Conservation (phyloP, 2,329 filamentous ascomycete genomes). For the Nemania sp. region DNA sequence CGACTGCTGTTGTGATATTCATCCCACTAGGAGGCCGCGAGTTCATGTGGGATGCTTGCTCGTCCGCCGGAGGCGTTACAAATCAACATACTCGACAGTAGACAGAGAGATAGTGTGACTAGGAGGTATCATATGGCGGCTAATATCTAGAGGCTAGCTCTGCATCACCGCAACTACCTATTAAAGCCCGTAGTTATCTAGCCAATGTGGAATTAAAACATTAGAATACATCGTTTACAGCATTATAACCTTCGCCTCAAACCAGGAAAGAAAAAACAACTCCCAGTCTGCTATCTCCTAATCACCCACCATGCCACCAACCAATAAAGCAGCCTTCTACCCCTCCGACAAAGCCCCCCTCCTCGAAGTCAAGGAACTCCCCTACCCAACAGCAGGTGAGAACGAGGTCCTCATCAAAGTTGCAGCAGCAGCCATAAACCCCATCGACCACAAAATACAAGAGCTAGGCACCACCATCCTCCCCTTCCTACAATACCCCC, state of each 20-base stretch:
- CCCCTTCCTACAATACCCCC: slow-evolving; percentile 47
- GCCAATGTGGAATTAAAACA: neutral
- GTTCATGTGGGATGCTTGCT: slow-evolving; percentile 18
- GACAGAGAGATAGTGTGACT: neutral
- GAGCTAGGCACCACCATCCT: slow-evolving; percentile 39
- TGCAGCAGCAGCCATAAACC: slow-evolving; percentile 50
- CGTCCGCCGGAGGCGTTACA: slow-evolving; percentile 22
- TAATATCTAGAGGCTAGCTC: neutral
- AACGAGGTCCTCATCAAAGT: slow-evolving; percentile 50
- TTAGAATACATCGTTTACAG: neutral
- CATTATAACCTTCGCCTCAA: neutral
- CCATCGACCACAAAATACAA: slow-evolving; percentile 50
- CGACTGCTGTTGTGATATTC: neutral
- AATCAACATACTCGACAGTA: slow-evolving; percentile 12
- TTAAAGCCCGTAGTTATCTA: neutral
- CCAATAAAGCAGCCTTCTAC: slow-evolving; percentile 43
- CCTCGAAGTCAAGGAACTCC: slow-evolving; percentile 30
- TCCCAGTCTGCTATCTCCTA: neutral
- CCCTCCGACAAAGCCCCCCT: slow-evolving; percentile 34
- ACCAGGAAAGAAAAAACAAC: too few species aligned
- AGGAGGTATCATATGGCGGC: neutral
- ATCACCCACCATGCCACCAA: slow-evolving; percentile 36
- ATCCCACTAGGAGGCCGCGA: slow-evolving; percentile 7
- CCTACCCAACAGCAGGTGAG: slow-evolving; percentile 31
- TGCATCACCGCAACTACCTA: neutral